Percentiles rank a stretch among this genome's conserved stretches.
phyloP scores from a whole-genome alignment of 768 basidiomycete genomes.

The Xerocomellus intermedius region DNA sequence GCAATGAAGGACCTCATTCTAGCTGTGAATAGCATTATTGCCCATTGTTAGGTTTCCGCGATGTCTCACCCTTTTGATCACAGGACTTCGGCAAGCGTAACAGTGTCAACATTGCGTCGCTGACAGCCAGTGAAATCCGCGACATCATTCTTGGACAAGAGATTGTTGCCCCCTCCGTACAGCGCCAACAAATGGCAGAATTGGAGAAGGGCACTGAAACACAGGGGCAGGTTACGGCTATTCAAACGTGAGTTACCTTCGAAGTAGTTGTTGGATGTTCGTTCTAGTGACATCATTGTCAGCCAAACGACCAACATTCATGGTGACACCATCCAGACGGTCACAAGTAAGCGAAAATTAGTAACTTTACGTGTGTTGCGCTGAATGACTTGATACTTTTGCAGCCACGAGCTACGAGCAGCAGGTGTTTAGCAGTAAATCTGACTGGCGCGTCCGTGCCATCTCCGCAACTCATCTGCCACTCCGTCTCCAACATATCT shows the following conservation, averaged over 20 bases:
- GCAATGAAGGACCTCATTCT: constrained; percentile 97
- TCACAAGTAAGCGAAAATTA: constrained; percentile 67
- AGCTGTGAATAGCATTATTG: constrained; percentile 47
- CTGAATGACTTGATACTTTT: constrained; percentile 4
- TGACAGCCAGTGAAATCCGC: constrained; percentile 94
- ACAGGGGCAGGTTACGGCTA: constrained; percentile 90
- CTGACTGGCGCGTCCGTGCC: constrained; percentile 98
- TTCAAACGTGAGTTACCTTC: constrained; percentile 67
- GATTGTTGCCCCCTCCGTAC: constrained; percentile 92
- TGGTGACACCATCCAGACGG: constrained; percentile 92
- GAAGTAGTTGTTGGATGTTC: background rate
- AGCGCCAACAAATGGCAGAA: constrained; percentile 99
- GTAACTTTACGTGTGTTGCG: background rate
- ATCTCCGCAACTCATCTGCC: constrained; percentile 96
- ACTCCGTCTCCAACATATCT: constrained; percentile 96
- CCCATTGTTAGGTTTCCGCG: background rate
- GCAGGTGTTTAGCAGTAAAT: constrained; percentile 98
- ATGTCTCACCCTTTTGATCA: constrained; percentile 15
- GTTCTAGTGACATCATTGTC: constrained; percentile 7
- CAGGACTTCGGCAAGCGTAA: constrained; percentile 99
- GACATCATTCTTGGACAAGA: constrained; percentile 99
- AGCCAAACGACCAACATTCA: constrained; percentile 97
- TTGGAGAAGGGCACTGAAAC: constrained; percentile 96
- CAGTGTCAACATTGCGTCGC: constrained; percentile 95
- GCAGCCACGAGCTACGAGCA: constrained; percentile 95